These are phyloP conservation scores for Pterocarpus macrocarpus DNA, from an alignment of 306 rosid genomes.

Conservation along the genomic window DNA sequence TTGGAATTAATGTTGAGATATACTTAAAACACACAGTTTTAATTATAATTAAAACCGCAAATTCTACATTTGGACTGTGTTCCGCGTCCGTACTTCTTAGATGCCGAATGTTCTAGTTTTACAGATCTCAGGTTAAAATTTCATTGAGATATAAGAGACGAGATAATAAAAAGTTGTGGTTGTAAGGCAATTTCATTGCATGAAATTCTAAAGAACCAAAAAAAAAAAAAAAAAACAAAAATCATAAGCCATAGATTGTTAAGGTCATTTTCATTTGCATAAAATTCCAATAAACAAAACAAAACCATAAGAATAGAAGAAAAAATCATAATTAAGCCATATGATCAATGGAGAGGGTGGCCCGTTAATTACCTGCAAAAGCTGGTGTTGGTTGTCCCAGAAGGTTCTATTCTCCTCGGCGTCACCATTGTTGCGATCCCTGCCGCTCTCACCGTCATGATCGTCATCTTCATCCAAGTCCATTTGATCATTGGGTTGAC, in stretches of 20 bases:
- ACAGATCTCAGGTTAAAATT: not conserved
- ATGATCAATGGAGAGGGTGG: too few relatives aligned
- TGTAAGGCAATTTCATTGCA: not conserved
- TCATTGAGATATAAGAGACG: not conserved
- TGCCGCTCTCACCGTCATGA: constrained; percentile 37
- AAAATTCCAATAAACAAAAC: too few relatives aligned
- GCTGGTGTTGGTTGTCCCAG: constrained; percentile 79
- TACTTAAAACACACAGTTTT: too few relatives aligned
- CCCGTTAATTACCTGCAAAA: constrained; percentile 60
- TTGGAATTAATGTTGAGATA: not conserved
- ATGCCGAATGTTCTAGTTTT: not conserved
- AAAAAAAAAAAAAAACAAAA: not conserved
- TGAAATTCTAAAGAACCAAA: not conserved
- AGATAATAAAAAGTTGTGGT: too few relatives aligned
- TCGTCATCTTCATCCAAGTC: constrained; percentile 60
- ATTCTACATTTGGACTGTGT: too few relatives aligned
- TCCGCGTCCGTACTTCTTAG: too few relatives aligned
- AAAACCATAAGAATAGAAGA: too few relatives aligned
- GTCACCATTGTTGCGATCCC: not conserved
- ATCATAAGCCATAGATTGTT: too few relatives aligned
- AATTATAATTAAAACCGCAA: too few relatives aligned
- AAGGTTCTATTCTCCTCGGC: constrained; percentile 53
- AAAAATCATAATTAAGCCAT: too few relatives aligned
- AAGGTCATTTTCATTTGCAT: too few relatives aligned
- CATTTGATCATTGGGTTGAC: constrained; percentile 36